A percentile compares a stretch with the other conserved stretches of the same genome.
phyloP scores from a whole-genome alignment of 106 monocot species.

The Dendrobium huoshanense region DNA sequence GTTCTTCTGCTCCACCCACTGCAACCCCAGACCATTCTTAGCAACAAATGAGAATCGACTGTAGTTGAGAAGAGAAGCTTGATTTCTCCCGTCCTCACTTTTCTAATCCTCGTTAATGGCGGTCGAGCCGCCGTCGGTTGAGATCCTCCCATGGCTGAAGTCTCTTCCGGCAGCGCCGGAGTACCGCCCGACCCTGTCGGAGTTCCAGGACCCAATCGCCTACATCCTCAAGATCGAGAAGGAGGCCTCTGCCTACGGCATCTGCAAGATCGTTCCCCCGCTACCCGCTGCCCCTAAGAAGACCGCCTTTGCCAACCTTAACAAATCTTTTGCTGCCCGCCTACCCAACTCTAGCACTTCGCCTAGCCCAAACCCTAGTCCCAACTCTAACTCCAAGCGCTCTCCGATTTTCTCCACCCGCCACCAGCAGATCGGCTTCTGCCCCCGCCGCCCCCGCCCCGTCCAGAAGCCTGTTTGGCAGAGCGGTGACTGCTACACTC shows the following conservation, averaged over 20 bases:
- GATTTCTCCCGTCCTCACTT: not conserved
- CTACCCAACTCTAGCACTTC: constrained; percentile 7
- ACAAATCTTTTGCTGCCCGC: constrained; percentile 53
- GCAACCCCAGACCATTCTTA: not conserved
- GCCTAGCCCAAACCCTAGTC: constrained; percentile 5
- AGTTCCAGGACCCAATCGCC: constrained; percentile 85
- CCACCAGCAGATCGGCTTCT: constrained; percentile 78
- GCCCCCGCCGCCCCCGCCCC: constrained; percentile 53
- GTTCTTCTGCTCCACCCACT: not conserved
- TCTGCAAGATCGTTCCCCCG: constrained; percentile 92
- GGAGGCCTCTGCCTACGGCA: constrained; percentile 63
- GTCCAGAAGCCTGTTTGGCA: constrained; percentile 78
- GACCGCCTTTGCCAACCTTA: constrained; percentile 45
- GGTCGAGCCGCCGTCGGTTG: constrained; percentile 8
- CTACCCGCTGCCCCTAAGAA: constrained; percentile 57
- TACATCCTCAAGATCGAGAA: constrained; percentile 79
- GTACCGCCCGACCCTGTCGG: constrained; percentile 64
- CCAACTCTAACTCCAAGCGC: not conserved
- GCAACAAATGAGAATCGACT: constrained; percentile 4
- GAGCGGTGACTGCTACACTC: constrained; percentile 65
- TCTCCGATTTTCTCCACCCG: constrained; percentile 60
- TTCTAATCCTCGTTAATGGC: not conserved
- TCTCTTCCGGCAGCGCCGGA: constrained; percentile 71
- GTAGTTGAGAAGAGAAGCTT: not conserved
- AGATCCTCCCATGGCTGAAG: constrained; percentile 58